These are phyloP conservation scores for Ramaria sp. DNA, from an alignment of 768 basidiomycete species.

Conservation along the genomic window DNA sequence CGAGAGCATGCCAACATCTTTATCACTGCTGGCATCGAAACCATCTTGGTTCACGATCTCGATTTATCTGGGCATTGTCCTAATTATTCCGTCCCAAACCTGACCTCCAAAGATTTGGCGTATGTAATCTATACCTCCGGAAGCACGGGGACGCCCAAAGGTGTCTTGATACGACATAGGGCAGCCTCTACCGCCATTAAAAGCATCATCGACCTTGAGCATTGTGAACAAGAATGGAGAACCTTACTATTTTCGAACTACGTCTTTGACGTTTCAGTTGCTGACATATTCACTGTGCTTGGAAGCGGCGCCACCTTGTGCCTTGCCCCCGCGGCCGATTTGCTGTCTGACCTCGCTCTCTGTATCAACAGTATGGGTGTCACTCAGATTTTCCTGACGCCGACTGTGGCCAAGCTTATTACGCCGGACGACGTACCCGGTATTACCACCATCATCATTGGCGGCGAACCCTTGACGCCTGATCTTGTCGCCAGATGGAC, in stretches of 20 bases:
- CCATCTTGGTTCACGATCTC: too few relatives aligned
- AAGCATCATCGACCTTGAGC: too few relatives aligned
- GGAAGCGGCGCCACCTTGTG: background rate
- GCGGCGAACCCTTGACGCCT: background rate
- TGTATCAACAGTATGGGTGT: background rate
- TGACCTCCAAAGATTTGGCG: background rate
- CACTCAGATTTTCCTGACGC: background rate
- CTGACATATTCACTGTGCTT: background rate
- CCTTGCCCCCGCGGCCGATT: background rate
- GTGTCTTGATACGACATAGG: background rate
- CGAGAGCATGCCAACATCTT: background rate
- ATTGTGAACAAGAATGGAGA: background rate
- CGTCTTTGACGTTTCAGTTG: background rate
- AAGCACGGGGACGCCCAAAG: background rate
- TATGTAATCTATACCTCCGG: background rate
- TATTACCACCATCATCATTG: background rate
- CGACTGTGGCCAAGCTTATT: background rate
- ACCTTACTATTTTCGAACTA: background rate
- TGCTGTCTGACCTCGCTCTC: background rate
- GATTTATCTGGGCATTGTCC: too few relatives aligned
- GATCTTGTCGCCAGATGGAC: background rate
- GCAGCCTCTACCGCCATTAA: too few relatives aligned
- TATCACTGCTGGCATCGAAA: too few relatives aligned
- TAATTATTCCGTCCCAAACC: background rate
- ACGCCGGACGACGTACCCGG: background rate